Base-by-base conservation (phyloP, 768 basidiomycete genomes). In the Russula brevipes region DNA sequence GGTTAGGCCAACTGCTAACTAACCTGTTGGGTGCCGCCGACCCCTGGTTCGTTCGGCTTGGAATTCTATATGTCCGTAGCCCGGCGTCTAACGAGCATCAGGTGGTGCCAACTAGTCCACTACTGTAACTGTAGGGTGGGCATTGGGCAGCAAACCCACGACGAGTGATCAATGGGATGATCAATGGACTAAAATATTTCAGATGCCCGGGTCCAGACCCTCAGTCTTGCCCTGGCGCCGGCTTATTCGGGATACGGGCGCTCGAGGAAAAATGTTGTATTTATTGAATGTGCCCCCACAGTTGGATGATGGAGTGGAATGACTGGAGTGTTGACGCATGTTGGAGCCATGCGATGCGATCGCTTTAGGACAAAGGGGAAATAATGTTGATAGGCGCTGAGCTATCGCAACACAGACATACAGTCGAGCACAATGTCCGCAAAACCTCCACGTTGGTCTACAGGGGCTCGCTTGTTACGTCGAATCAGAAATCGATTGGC, bases 11-110 rank as follows among this genome's bases (percentile, higher is more conserved):
- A 24, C 24, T 1, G 24, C 24, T 24, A 41, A 11, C 35, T 16
- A 35, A 9, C 33, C 38, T 19, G 52, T 30, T 30, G 46, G 50
- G 24, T 24, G 24, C 24, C 24, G 24, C 24, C 24, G 24, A 24
- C 24, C 24, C 24, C 24, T 24, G 24, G 24, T 24, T 24, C 24
- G 12, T 64, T 60, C 63, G 58, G 57, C 57, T 44, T 55, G 58
- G 63, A 64, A 64, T 60, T 64, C 63, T 57, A 64, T 64, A 64
- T 64, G 63, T 64, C 63, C 57, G 57, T 58, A 33, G 30, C n/a
- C 39, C 16, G 19, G 58, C 63, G 58, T 31, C 57, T 53, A 54
- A 17, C 17, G 30, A n/a, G 7, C 55, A 42, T 53, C 57, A 59
- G 57, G 42, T 59, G 57, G 42, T 61, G 60, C 16, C 53, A 39